Base-by-base conservation (phyloP, 176 grass and related monocot species). In the Guadua angustifolia region DNA sequence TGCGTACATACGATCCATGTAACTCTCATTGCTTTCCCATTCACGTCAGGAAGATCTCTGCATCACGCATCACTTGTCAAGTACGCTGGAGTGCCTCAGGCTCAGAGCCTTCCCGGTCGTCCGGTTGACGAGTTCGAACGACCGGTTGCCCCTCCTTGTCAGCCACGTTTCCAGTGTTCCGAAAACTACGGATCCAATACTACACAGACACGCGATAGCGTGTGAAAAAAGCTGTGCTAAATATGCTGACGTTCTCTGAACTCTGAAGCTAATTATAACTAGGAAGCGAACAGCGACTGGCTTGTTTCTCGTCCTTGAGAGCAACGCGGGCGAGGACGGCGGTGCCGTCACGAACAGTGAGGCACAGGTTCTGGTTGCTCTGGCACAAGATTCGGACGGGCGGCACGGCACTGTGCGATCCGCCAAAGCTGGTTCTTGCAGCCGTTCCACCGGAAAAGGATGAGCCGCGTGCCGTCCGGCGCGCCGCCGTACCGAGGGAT, bases 361-460 rank as follows among this genome's bases (percentile, higher is more conserved):
- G 60, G 61, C 76, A 42, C 6, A 89, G 59, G 6, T 44, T 16
- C 1, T 39, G 6, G 39, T 38, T 44, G 75, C 75, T 68, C 87
- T 79, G 68, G 26, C 26, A 88, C 5, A 46, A 17, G 75, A 88
- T 21, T 0, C 81, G 49, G 19, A 88, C 1, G 1, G 49, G 59
- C 33, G 45, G 36, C 35, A 9, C 66, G 17, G 0, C 29, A 4
- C 18, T 6, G 26, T n/a, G 57, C 17, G 64, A 94, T 88, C 66
- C 60, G 83, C 87, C 92, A 89, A 13, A 82, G 53, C 84, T 94
- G 89, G 80, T 89, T 89, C 18, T 71, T 17, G 35, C 84, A 71
- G 57, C 80, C 74, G 65, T 73, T 19, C 83, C 89, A 91, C 33
- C 79, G 84, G 80, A 78, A 89, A 22, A 94, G 77, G 25, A 94